These are phyloP conservation scores for Phytophthora pini DNA, from an alignment of 352 stramenopile genomes.

Conservation along the genomic window DNA sequence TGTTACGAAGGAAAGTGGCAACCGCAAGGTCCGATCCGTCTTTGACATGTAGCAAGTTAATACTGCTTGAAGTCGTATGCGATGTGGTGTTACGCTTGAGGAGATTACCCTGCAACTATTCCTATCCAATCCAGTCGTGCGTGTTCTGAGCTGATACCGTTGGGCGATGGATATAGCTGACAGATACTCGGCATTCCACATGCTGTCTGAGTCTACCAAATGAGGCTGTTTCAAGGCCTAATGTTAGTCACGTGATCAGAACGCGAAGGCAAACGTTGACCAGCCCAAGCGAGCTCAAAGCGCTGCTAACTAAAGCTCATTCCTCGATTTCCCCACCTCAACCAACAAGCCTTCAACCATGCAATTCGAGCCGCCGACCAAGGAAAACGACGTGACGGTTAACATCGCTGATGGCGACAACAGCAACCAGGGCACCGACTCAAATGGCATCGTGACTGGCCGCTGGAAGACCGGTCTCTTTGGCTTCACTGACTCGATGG, in stretches of 20 bases:
- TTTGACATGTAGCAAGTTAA: conserved; percentile 39
- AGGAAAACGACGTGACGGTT: conserved; percentile 54
- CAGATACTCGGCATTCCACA: conserved; percentile 16
- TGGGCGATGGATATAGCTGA: conserved; percentile 20
- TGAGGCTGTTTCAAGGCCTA: conserved; percentile 4
- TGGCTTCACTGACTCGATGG: conserved; percentile 65
- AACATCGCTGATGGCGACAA: conserved; percentile 41
- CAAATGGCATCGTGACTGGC: conserved; percentile 75
- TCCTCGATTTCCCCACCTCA: conserved; percentile 31
- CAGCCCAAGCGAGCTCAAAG: conserved; percentile 1
- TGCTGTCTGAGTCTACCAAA: not conserved
- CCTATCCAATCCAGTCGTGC: conserved; percentile 7
- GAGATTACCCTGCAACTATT: conserved; percentile 16
- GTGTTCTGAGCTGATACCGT: conserved; percentile 16
- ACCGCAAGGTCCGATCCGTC: conserved; percentile 43
- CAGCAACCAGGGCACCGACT: conserved; percentile 54
- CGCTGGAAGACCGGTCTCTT: conserved; percentile 82
- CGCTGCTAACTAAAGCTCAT: conserved; percentile 23
- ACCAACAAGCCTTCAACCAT: conserved; percentile 37
- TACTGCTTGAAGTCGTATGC: conserved; percentile 6
- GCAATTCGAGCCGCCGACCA: conserved; percentile 66
- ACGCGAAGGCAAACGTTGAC: conserved; percentile 9
- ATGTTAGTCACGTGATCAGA: conserved; percentile 36
- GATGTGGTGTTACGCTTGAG: conserved; percentile 7
- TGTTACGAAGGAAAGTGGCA: conserved; percentile 15